A percentile compares a stretch with the other conserved stretches of the same genome.
Conservation (phyloP, 768 basidiomycete species). For the Auriscalpium microsporum region DNA sequence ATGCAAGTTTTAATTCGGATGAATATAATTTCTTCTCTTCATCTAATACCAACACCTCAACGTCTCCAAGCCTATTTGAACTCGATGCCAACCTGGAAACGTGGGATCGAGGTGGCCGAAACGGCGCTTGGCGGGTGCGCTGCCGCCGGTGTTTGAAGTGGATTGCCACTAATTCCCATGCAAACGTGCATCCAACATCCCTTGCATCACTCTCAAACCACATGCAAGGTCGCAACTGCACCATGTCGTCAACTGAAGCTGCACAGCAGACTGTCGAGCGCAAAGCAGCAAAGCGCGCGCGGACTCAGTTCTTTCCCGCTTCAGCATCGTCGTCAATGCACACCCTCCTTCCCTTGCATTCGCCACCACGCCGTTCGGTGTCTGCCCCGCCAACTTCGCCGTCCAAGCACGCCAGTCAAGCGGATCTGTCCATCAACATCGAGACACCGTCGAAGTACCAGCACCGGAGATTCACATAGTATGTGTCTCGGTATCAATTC, state of each 20-base stretch:
- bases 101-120: neutral
- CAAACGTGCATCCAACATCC: neutral
- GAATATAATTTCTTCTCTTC: too few relatives aligned
- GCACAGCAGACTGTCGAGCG: neutral
- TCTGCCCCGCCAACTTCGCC: neutral
- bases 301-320: neutral
- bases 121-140: neutral
- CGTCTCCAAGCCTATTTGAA: too few relatives aligned
- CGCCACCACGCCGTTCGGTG: neutral
- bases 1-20: too few relatives aligned
- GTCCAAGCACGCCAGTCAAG: neutral
- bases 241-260: neutral
- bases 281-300: neutral
- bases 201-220: neutral
- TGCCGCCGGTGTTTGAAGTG: neutral
- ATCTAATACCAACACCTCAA: too few relatives aligned
- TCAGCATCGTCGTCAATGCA: neutral
- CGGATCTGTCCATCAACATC: neutral
- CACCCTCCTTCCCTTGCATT: too few relatives aligned
- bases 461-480: neutral
- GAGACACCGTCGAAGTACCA: neutral
- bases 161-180: neutral
- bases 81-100: neutral
- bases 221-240: neutral
- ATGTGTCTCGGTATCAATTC: neutral